Base-by-base conservation (phyloP, 768 basidiomycete genomes). In the Lyophyllum semitale region DNA sequence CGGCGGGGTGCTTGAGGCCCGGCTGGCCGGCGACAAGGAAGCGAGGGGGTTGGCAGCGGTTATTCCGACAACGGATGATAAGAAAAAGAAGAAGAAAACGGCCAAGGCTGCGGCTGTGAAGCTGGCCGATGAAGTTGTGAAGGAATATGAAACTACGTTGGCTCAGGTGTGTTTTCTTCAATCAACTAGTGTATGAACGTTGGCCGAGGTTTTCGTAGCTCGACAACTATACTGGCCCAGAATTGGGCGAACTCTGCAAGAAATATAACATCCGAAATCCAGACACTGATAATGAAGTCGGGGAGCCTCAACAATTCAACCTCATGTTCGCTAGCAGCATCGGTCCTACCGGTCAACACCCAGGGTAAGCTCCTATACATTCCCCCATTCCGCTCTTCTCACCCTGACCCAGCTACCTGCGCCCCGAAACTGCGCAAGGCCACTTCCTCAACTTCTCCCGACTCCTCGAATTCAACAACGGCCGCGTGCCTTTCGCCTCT, bases 401-500 rank as follows among this genome's bases (percentile, higher is more conserved):
- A 50, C 42, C 15, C 18, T 23, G 15, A 17, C 12, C 1, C 41
- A 95, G 95, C 43, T 98, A 84, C 74, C 88, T 99, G 50, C 94
- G 97, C 20, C 97, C 97, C 1, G 97, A 98, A 71, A 99, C 97
- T 0, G 96, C 97, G 0, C 96, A 98, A 67, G 94, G 96, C 51
- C 97, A 98, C 72, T 99, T 98, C 80, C 85, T 98, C 69, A 98
- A 98, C 81, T 99, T 99, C 77, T 87, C 87, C 59, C 91, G 96
- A 17, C 81, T 98, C 27, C 89, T 98, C 55, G 97, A 98, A 44
- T 98, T 96, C 83, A 98, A 98, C 80, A 97, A 98, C 69, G 92
- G 93, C 12, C 89, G 91, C 20, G 77, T 99, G 20, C 97, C 96
- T 0, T 99, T 98, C 68, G 97, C 96, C 12, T 97, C 94, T 42